phyloP scores from a whole-genome alignment of 129 eudicot species.

The Centrapalus pauciflorus region DNA sequence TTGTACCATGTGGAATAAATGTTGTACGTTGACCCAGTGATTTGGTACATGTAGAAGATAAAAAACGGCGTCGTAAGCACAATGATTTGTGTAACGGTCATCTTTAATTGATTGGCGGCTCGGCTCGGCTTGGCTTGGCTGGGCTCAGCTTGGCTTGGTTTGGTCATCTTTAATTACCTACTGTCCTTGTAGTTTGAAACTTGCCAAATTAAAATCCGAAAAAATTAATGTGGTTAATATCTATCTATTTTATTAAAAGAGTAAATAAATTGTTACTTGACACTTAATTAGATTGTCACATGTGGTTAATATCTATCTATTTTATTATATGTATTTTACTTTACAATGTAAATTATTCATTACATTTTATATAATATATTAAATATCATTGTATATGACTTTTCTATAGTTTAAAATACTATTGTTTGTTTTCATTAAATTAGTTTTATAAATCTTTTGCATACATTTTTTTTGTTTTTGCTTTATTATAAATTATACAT shows the following conservation, averaged over 20 bases:
- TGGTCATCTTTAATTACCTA: background rate
- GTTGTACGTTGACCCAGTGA: conserved; percentile 11
- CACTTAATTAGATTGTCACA: background rate
- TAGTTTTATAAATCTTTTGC: no score
- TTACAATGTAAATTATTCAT: no score
- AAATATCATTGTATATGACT: no score
- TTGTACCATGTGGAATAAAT: conserved; percentile 5
- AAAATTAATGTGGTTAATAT: no score
- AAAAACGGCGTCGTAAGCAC: conserved; percentile 10
- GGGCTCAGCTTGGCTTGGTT: background rate
- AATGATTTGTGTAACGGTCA: conserved; percentile 35
- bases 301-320: background rate
- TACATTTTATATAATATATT: no score
- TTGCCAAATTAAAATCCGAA: background rate
- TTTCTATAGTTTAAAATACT: no score
- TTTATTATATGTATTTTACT: background rate
- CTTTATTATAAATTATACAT: no score
- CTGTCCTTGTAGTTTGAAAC: background rate
- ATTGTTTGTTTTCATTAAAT: no score
- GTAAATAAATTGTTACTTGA: no score
- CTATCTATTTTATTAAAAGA: no score
- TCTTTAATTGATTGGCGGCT: conserved; percentile 17
- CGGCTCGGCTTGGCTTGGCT: conserved; percentile 8
- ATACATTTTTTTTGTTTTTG: no score
- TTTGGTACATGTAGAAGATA: conserved; percentile 5